Evolutionary conservation across 768 basidiomycete genomes (phyloP).

Genomic region (Tricholoma terreum): DNA sequence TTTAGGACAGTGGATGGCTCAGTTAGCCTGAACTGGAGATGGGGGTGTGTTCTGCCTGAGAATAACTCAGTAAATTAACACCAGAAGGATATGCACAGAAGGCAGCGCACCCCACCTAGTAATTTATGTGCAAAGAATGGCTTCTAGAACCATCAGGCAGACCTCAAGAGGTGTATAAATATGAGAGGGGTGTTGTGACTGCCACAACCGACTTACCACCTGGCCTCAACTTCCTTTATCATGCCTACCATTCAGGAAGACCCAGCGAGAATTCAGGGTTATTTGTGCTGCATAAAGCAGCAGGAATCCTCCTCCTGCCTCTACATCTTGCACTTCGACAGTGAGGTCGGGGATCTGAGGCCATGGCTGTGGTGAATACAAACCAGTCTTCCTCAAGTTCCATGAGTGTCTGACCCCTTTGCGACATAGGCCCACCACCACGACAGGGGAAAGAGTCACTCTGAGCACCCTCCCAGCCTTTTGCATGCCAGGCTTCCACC

Average conservation of each 20-base stretch:
- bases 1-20: neutral
- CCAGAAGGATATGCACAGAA: neutral
- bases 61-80: neutral
- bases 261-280: too few relatives aligned
- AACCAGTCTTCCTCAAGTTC: neutral
- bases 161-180: too few relatives aligned
- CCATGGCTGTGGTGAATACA: neutral
- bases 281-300: too few relatives aligned
- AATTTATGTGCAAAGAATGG: neutral
- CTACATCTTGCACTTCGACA: too few relatives aligned
- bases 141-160: neutral
- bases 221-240: neutral
- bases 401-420: neutral
- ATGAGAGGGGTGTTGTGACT: neutral
- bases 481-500: too few relatives aligned
- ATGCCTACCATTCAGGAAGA: too few relatives aligned
- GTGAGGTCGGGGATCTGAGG: neutral
- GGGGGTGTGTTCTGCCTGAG: neutral
- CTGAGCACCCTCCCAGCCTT: neutral
- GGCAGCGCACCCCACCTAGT: neutral
- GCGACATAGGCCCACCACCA: neutral
- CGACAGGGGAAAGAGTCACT: neutral
- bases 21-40: neutral
- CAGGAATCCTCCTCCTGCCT: too few relatives aligned
- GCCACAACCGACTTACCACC: neutral